Conservation (phyloP, 164 flowering plant genomes). For the Taxillus chinensis region DNA sequence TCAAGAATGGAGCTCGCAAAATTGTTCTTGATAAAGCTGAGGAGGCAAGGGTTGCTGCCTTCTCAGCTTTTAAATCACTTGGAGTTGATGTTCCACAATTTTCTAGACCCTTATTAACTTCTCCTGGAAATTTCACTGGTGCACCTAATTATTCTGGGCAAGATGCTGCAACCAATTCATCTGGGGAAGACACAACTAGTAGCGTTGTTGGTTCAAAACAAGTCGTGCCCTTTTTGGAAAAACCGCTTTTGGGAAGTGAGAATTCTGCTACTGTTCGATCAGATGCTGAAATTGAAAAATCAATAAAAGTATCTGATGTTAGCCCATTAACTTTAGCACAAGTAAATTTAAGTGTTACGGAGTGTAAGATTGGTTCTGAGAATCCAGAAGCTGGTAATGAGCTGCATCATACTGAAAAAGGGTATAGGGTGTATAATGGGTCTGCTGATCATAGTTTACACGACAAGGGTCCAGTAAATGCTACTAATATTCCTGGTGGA, state of each 20-base stretch:
- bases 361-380: constrained; percentile 8
- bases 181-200: constrained; percentile 27
- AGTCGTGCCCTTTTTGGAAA: constrained; percentile 11
- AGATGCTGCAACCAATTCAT: constrained; percentile 26
- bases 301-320: constrained; percentile 13
- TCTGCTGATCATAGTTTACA: constrained; percentile 9
- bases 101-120: constrained; percentile 32
- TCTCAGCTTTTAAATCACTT: constrained; percentile 86
- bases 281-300: constrained; percentile 17
- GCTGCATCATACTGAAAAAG: constrained; percentile 11
- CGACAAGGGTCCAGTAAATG: constrained; percentile 64
- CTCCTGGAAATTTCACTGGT: constrained; percentile 11
- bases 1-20: constrained; percentile 88
- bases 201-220: constrained; percentile 17
- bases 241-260: constrained; percentile 11
- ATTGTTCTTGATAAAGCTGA: constrained; percentile 95
- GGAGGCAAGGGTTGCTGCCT: constrained; percentile 90
- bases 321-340: constrained; percentile 14
- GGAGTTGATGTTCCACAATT: constrained; percentile 61
- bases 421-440: constrained; percentile 8
- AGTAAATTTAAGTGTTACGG: constrained; percentile 13
- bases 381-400: constrained; percentile 9
- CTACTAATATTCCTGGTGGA: constrained; percentile 51
- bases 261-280: constrained; percentile 7
- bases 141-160: constrained; percentile 3